These are phyloP conservation scores for Entrophospora sp. DNA, from an alignment of 192 early-diverging fungal genomes.

Conservation along the genomic window DNA sequence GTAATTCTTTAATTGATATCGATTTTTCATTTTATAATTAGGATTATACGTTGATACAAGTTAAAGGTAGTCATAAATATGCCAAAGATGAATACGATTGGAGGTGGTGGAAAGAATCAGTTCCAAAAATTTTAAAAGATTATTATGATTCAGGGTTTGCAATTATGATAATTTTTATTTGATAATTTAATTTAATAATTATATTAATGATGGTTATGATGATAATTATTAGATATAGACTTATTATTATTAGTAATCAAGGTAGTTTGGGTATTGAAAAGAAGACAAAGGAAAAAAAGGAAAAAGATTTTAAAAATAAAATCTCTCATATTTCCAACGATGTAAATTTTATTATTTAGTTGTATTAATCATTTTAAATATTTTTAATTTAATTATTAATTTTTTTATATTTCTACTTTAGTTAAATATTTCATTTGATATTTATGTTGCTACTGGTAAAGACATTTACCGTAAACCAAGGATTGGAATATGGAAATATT, in stretches of 20 bases:
- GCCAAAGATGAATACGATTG: constrained; percentile 74
- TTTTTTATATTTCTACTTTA: constrained; percentile 7
- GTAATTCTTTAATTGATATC: not conserved
- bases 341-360: not conserved
- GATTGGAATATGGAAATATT: constrained; percentile 58
- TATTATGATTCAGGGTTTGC: constrained; percentile 56
- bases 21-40: not conserved
- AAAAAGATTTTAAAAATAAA: constrained; percentile 38
- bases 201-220: not conserved
- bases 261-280: constrained; percentile 41
- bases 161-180: constrained; percentile 17
- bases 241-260: constrained; percentile 75
- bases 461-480: constrained; percentile 68
- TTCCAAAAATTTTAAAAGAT: constrained; percentile 49
- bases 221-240: constrained; percentile 39
- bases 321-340: constrained; percentile 26
- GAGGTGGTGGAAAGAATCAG: constrained; percentile 51
- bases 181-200: not conserved
- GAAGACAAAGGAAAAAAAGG: constrained; percentile 29
- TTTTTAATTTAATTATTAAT: not conserved
- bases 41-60: constrained; percentile 69
- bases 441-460: constrained; percentile 63
- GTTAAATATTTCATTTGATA: constrained; percentile 51
- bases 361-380: not conserved
- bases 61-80: constrained; percentile 50